Conservation (phyloP, 495 filamentous ascomycete species). For the Parmelia sp. region DNA sequence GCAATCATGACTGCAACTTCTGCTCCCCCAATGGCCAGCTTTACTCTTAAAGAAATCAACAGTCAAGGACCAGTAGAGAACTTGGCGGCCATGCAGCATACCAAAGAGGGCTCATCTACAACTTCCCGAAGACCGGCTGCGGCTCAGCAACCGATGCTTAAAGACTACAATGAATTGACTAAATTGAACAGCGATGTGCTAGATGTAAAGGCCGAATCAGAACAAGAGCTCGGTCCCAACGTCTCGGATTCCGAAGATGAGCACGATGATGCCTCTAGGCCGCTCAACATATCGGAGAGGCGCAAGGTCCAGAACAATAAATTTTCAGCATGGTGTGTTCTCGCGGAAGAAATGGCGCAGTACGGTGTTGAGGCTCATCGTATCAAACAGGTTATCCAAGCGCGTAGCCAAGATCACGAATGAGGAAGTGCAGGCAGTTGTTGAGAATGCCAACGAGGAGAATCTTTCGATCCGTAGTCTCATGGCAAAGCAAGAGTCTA, state of each 20-base stretch:
- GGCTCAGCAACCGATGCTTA: background rate
- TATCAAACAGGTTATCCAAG: conserved; percentile 38
- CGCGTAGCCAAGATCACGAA: conserved; percentile 33
- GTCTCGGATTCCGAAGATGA: conserved; percentile 33
- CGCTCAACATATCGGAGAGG: conserved; percentile 40
- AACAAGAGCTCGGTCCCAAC: conserved; percentile 28
- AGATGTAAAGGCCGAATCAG: conserved; percentile 4
- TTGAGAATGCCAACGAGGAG: conserved; percentile 31
- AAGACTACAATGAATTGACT: background rate
- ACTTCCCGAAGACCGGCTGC: background rate
- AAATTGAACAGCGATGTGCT: background rate
- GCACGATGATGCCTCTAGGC: conserved; percentile 25
- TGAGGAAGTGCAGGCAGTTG: conserved; percentile 30
- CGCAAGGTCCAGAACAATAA: conserved; percentile 45
- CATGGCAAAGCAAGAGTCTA: conserved; percentile 40
- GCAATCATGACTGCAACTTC: background rate
- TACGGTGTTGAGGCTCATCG: conserved; percentile 15
- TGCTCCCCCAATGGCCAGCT: background rate
- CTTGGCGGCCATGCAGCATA: background rate
- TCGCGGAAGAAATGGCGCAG: background rate
- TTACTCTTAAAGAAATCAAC: background rate
- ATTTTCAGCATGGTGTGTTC: conserved; percentile 47
- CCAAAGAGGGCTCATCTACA: background rate
- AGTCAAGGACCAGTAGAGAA: background rate
- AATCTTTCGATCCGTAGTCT: conserved; percentile 39